Evolutionary conservation across 306 rosid species (phyloP), one percentile per base, ranked within the genome.

Genomic region (Pterocarpus macrocarpus): DNA sequence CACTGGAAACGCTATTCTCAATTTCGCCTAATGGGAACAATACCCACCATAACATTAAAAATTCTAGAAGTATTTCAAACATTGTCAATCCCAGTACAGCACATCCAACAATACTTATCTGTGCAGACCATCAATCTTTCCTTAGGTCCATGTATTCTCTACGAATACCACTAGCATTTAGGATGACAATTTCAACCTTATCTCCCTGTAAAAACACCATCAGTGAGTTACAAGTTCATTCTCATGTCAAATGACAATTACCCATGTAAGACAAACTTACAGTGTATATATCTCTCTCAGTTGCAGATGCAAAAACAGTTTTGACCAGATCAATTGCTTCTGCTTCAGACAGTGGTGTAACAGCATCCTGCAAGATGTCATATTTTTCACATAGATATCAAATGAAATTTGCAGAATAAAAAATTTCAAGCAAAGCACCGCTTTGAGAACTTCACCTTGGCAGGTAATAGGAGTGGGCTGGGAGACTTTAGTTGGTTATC

Each of bases 221-320:
- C 14, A 11, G 45, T 30, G 52, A 4, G 63, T 80, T 69, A 73
- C 8, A 36, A 35, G 71, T 36, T 70, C 14, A 67, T 75, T n/a
- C 67, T 22, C 6, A 6, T 5, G 32, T 36, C 39, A 59, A 66
- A 55, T 50, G 57, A 36, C 38, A 69, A 71, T 30, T 4, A 61
- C 12, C 14, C 7, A 53, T 47, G 30, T 65, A 47, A 77, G 33
- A 64, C 43, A 65, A 85, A 84, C 92, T 82, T 88, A 92, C 98
- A n/a, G 98, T 94, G 90, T 91, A 92, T 63, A 94, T 94, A 76
- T 94, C 98, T 79, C 98, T 90, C 90, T 94, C 98, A 2, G 97
- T 89, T 68, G 98, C 98, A 43, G 97, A 93, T 69, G 96, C 95
- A 83, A 94, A 94, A 69, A 90, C 97, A 64, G 94, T 94, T 89